Base-by-base conservation (phyloP, 108 stramenopile species). In the Cyclotella kingstonii region DNA sequence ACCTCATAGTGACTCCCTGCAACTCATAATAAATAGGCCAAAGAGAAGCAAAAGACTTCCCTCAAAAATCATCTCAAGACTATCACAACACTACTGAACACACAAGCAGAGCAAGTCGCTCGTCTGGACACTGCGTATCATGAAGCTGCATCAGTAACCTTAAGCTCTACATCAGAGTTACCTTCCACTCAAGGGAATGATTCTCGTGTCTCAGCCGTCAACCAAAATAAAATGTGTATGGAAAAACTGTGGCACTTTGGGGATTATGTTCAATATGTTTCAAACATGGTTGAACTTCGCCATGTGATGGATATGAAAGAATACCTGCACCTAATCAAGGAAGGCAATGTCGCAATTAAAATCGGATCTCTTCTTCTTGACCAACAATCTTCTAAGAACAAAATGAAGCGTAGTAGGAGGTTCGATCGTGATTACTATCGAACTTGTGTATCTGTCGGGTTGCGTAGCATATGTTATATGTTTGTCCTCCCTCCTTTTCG, bases 351-450 rank as follows among this genome's bases (percentile, higher is more conserved):
- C 53, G 84, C 88, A 10, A 84, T 94, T 65, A 73, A 72, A 28
- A 79, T 70, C 36, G 90, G 89, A 45, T 59, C 48, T n/a, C 51
- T 60, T 5, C 38, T 34, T 9, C 50, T 58, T 33, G 71, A 44
- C 11, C 60, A 56, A 19, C 66, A 25, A 26, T 25, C 38, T n/a
- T 44, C 54, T 19, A 52, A 53, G 21, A 65, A 81, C 39, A 70
- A 70, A 28, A 79, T 76, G 49, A 84, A 84, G 51, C 77, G 87
- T 6, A 86, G 86, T 56, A 82, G 88, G 30, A 70, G 89, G 21
- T 88, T 89, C 47, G 86, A 94, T 62, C 80, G 86, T 40, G 89
- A 89, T 58, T 87, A 75, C 61, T 94, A 94, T 50, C 70, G 93
- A 31, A 83, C 86, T 6, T 89, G 90, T 53, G 89, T 91, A 11